These are phyloP conservation scores for Heteromeles arbutifolia DNA, from an alignment of 306 rosid genomes.

Conservation along the genomic window DNA sequence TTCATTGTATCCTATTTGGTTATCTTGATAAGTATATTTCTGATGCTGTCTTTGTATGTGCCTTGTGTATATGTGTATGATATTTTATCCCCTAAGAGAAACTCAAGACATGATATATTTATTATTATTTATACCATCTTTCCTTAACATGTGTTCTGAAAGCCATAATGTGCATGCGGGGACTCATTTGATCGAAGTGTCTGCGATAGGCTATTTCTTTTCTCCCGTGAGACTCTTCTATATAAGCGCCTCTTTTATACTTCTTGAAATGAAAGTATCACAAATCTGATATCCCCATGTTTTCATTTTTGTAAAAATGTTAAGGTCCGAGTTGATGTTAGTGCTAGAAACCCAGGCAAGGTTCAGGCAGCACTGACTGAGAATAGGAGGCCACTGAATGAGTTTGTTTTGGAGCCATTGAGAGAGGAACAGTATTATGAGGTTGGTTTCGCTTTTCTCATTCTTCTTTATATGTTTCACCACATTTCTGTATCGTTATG, in stretches of 20 bases:
- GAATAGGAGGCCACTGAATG: constrained; percentile 69
- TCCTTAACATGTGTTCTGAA: constrained; percentile 51
- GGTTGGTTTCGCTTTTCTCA: constrained; percentile 38
- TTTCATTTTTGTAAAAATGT: constrained; percentile 3
- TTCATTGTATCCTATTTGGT: constrained; percentile 80
- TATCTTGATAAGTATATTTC: constrained; percentile 5
- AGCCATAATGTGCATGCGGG: constrained; percentile 94
- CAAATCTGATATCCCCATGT: not conserved
- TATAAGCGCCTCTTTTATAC: constrained; percentile 5
- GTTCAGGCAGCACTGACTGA: constrained; percentile 95
- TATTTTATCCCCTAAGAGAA: not conserved
- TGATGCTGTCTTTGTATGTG: not conserved
- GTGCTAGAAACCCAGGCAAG: constrained; percentile 94
- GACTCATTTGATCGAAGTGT: constrained; percentile 94
- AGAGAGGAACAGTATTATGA: constrained; percentile 78
- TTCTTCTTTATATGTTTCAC: not conserved
- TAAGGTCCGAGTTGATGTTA: constrained; percentile 97
- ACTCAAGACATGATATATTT: not conserved
- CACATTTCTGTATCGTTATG: constrained; percentile 10
- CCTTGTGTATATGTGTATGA: not conserved
- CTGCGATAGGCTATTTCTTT: constrained; percentile 77
- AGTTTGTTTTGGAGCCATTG: constrained; percentile 85
- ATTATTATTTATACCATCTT: constrained; percentile 9
- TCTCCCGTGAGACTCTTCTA: constrained; percentile 60
- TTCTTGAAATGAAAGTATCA: not conserved